Conservation (phyloP, 2,329 filamentous ascomycete species). For the Aspergillus hiratsukae region DNA sequence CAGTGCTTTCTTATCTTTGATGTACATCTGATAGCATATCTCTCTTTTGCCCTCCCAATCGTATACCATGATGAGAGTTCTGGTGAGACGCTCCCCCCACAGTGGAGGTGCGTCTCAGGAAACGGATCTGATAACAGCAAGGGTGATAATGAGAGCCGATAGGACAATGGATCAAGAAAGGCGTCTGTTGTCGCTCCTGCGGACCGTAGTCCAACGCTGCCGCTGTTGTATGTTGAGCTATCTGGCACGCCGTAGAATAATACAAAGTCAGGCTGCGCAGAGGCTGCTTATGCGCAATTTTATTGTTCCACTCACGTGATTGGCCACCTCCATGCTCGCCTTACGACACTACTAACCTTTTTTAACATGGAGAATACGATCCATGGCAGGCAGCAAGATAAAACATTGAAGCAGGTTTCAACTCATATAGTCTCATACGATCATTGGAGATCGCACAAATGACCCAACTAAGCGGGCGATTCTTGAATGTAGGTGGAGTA, state of each 20-base stretch:
- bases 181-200: slow-evolving; percentile 32
- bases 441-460: neutral
- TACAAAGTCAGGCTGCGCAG: slow-evolving; percentile 12
- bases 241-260: slow-evolving; percentile 15
- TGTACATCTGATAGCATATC: slow-evolving; percentile 67
- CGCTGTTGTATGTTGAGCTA: slow-evolving; percentile 6
- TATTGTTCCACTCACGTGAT: neutral
- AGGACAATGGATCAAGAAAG: slow-evolving; percentile 20
- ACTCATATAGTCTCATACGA: neutral
- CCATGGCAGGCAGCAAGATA: neutral
- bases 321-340: neutral
- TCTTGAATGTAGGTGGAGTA: neutral
- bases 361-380: neutral
- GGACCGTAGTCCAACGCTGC: slow-evolving; percentile 26
- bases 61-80: slow-evolving; percentile 46
- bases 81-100: slow-evolving; percentile 19
- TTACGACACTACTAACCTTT: neutral
- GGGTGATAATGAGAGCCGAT: neutral
- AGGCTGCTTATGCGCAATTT: slow-evolving; percentile 22
- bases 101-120: slow-evolving; percentile 23
- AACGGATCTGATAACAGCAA: slow-evolving; percentile 3
- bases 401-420: neutral
- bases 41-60: slow-evolving; percentile 64
- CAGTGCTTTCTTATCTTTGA: slow-evolving; percentile 67
- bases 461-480: neutral